A percentile compares a stretch with the other conserved stretches of the same genome.
Conservation (phyloP, 495 filamentous ascomycete species). For the Penicillium canariense region DNA sequence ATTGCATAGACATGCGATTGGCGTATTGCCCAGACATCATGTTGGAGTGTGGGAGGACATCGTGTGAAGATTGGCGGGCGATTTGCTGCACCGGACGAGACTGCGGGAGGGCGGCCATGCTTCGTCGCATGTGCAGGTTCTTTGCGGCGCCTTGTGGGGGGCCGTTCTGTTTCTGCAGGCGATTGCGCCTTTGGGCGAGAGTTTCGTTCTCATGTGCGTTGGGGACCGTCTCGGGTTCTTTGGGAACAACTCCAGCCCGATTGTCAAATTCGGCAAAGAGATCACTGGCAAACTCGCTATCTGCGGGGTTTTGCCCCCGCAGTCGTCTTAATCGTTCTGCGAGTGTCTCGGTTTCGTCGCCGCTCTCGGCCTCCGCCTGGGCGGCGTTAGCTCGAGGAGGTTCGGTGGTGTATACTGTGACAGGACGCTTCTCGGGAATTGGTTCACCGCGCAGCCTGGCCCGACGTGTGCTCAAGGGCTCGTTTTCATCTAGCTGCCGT, state of each 20-base stretch:
- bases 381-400: not conserved
- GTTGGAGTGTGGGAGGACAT: slow-evolving; percentile 16
- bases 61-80: slow-evolving; percentile 30
- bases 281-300: slow-evolving; percentile 75
- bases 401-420: slow-evolving; percentile 36
- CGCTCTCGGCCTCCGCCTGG: slow-evolving; percentile 38
- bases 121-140: slow-evolving; percentile 45
- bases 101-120: slow-evolving; percentile 69
- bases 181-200: slow-evolving; percentile 76
- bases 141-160: slow-evolving; percentile 31
- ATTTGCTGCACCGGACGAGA: slow-evolving; percentile 48
- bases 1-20: slow-evolving; percentile 35
- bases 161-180: slow-evolving; percentile 69
- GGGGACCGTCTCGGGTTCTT: slow-evolving; percentile 14
- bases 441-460: slow-evolving; percentile 68
- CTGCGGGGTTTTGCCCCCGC: slow-evolving; percentile 57
- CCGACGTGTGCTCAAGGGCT: slow-evolving; percentile 78
- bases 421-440: slow-evolving; percentile 33
- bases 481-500: slow-evolving; percentile 83
- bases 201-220: slow-evolving; percentile 68
- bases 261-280: slow-evolving; percentile 70
- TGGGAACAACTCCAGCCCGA: slow-evolving; percentile 30
- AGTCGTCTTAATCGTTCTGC: slow-evolving; percentile 71
- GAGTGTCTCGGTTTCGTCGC: slow-evolving; percentile 74
- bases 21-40: slow-evolving; percentile 17